Evolutionary conservation across 139 green algal genomes (phyloP), one percentile per base, ranked within the genome.

Genomic region (Nannochloris sp.): DNA sequence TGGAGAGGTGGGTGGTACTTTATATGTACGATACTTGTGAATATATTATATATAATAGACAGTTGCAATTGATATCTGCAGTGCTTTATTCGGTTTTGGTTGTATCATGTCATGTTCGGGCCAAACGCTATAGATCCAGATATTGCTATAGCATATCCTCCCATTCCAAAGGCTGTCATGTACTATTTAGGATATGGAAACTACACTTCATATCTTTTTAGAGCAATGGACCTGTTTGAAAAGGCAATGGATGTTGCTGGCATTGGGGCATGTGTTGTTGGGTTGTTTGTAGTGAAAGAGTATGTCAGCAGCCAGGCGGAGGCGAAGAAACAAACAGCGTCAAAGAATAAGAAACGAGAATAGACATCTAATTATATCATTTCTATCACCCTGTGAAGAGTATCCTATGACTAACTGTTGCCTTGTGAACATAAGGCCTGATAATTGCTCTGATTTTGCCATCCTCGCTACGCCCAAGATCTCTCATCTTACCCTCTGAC

Each of bases 41-140:
- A 10, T 17, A 28, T 28, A 16, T 20, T 25, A 28, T 16, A 28
- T 16, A 20, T 28, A 28, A 20, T 20, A 29, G 11, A 28, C 6
- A 56, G 17, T 16, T 6, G 13, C 17, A 28, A 20, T 56, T 56
- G 49, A 14, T 64, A 11, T n/a, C 13, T 64, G 58, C 58, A 64
- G 58, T 64, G 58, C 25, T 64, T 64, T 12, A 17, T 64, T n/a
- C 57, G 20, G 20, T 64, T 64, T 64, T 64, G 58, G 58, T 29
- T 64, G 40, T 64, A 64, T 51, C 58, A 64, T 51, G 25, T 64
- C 25, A 59, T 49, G 20, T 51, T 64, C 16, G 58, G 58, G 12
- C 58, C 58, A 29, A 59, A 64, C 4, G 57, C 58, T 57, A 64
- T 55, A 8, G 20, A 64, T 29, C 58, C 58, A 59, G 58, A 64